A percentile compares a stretch with the other conserved stretches of the same genome.
Evolutionary conservation across 2,329 filamentous ascomycete species (phyloP).

Genomic region (Colletotrichum plurivorum): DNA sequence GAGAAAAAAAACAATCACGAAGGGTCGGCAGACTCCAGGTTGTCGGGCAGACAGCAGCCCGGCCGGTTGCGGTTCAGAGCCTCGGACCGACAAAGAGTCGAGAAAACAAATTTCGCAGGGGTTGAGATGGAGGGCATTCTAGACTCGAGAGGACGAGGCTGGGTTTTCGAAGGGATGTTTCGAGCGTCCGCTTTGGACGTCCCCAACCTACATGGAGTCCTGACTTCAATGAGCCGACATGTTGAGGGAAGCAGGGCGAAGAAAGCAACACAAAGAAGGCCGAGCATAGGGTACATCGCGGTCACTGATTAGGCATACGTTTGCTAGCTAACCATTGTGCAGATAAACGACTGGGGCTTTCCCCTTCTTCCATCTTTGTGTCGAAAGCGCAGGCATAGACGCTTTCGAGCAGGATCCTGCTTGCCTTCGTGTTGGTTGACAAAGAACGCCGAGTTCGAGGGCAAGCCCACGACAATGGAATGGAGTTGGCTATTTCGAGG

Average conservation of each 20-base stretch:
- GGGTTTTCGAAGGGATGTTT: too few relatives aligned
- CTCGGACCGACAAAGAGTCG: background rate
- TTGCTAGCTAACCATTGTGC: too few relatives aligned
- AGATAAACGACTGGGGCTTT: too few relatives aligned
- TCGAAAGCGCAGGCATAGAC: background rate
- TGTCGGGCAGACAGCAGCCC: background rate
- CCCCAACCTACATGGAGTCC: too few relatives aligned
- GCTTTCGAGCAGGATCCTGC: background rate
- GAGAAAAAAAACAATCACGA: conserved; percentile 12
- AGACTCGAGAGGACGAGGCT: background rate
- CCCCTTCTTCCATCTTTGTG: too few relatives aligned
- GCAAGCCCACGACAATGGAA: background rate
- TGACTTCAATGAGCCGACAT: too few relatives aligned
- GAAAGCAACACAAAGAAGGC: too few relatives aligned
- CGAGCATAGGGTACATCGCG: too few relatives aligned
- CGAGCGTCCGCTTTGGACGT: too few relatives aligned
- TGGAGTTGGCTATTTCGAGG: background rate
- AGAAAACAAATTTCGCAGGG: background rate
- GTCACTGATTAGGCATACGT: too few relatives aligned
- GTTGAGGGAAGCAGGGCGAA: too few relatives aligned
- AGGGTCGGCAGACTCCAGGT: background rate
- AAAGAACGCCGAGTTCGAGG: background rate
- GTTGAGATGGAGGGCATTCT: background rate
- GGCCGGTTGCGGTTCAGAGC: background rate
- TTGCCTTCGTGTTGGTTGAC: background rate